Conservation (phyloP, 306 rosid genomes). For the Psophocarpus tetragonolobus region DNA sequence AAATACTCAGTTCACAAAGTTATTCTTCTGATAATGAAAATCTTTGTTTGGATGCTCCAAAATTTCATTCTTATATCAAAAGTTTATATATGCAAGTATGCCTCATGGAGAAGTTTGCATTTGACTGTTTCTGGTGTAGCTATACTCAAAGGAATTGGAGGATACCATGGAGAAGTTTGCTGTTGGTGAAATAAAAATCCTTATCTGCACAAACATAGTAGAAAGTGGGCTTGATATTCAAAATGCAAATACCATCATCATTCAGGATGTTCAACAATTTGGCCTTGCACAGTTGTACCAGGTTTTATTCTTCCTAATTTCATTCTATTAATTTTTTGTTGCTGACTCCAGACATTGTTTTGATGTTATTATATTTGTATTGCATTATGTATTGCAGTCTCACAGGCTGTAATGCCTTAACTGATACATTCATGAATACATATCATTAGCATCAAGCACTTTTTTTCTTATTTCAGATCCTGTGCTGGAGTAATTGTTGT, state of each 20-base stretch:
- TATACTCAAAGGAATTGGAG: conserved; percentile 85
- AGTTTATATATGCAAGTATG: not conserved
- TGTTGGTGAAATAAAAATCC: conserved; percentile 78
- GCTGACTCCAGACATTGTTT: no score
- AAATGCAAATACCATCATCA: conserved; percentile 94
- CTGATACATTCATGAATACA: not conserved
- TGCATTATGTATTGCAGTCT: not conserved
- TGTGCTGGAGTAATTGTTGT: conserved; percentile 1
- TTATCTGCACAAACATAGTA: conserved; percentile 84
- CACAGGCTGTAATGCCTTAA: not conserved
- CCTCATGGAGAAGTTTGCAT: no score
- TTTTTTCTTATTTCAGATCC: not conserved
- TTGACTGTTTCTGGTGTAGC: conserved; percentile 55
- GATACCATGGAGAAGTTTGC: conserved; percentile 93
- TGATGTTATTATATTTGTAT: conserved; percentile 2
- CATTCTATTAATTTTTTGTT: not conserved
- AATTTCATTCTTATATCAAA: conserved; percentile 1
- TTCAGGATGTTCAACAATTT: conserved; percentile 97
- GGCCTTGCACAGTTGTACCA: conserved; percentile 97
- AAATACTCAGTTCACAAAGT: not conserved
- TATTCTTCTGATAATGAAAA: conserved; percentile 3
- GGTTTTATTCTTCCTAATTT: conserved; percentile 57
- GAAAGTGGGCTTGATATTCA: conserved; percentile 99
- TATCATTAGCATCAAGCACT: not conserved
- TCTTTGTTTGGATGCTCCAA: not conserved